These are phyloP conservation scores for Blepharisma japonicum DNA, from an alignment of 73 alveolate genomes.

Conservation along the genomic window DNA sequence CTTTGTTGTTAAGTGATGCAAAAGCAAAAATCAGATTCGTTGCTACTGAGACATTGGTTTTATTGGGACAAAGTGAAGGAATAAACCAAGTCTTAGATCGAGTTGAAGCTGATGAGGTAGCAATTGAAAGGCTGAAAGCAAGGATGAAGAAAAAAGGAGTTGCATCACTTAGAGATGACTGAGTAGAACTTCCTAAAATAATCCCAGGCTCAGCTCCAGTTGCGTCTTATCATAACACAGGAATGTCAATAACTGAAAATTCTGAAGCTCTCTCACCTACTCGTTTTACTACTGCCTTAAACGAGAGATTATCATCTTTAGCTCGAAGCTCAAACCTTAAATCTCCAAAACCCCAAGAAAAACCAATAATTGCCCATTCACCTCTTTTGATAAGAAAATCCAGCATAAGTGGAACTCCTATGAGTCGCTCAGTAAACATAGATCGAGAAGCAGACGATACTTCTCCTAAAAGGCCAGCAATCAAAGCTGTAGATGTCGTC, in stretches of 20 bases:
- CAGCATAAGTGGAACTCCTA: neutral
- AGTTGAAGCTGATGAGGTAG: constrained; percentile 17
- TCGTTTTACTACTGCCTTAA: neutral
- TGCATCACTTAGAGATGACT: constrained; percentile 14
- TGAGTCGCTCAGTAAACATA: neutral
- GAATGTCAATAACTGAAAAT: neutral
- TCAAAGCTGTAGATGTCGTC: neutral
- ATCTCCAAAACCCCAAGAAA: neutral
- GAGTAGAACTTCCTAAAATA: constrained; percentile 20
- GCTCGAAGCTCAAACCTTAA: neutral
- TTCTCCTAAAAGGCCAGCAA: neutral
- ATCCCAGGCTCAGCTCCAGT: constrained; percentile 26
- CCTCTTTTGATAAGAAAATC: neutral
- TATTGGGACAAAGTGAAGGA: constrained; percentile 18
- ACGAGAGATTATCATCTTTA: neutral
- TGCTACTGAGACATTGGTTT: neutral
- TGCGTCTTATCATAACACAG: neutral
- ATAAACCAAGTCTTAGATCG: neutral
- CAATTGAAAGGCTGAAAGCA: neutral
- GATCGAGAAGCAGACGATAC: neutral
- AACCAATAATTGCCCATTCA: neutral
- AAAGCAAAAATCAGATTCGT: constrained; percentile 15
- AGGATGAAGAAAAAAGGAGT: constrained; percentile 23
- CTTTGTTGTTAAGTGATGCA: neutral
- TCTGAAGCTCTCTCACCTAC: neutral